A percentile compares a stretch with the other conserved stretches of the same genome.
Conservation (phyloP, 2,329 filamentous ascomycete genomes). For the Bertia moriformis region DNA sequence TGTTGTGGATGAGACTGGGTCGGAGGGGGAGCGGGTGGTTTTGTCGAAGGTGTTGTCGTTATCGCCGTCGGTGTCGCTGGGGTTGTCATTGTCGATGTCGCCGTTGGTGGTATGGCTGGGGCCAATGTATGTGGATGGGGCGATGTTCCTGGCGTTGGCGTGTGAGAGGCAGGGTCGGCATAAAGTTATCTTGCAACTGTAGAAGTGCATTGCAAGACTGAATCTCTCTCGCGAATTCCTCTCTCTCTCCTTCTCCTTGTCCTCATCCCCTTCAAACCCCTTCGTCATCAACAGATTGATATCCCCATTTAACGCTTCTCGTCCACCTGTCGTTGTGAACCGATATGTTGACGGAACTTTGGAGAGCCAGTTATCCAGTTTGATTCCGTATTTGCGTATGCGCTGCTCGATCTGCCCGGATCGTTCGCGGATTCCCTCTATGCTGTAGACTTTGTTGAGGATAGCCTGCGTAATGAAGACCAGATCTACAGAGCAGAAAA, state of each 20-base stretch:
- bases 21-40: too few species aligned
- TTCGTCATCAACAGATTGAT: too few species aligned
- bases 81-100: not conserved
- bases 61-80: not conserved
- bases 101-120: not conserved
- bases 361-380: not conserved
- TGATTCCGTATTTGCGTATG: not conserved
- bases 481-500: not conserved
- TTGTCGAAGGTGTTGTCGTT: too few species aligned
- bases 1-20: too few species aligned
- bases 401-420: not conserved
- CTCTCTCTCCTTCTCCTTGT: too few species aligned
- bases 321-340: not conserved
- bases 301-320: too few species aligned
- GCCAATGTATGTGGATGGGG: not conserved
- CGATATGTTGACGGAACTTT: not conserved
- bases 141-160: not conserved
- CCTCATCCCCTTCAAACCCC: too few species aligned
- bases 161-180: not conserved
- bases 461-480: not conserved
- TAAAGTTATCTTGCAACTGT: not conserved
- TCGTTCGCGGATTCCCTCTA: not conserved
- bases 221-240: not conserved
- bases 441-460: slow-evolving; percentile 1
- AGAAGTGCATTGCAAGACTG: not conserved